Percentiles rank a stretch among this genome's conserved stretches.
Evolutionary conservation across 331 rosid genomes (phyloP).

Genomic region (Acacia concinna): DNA sequence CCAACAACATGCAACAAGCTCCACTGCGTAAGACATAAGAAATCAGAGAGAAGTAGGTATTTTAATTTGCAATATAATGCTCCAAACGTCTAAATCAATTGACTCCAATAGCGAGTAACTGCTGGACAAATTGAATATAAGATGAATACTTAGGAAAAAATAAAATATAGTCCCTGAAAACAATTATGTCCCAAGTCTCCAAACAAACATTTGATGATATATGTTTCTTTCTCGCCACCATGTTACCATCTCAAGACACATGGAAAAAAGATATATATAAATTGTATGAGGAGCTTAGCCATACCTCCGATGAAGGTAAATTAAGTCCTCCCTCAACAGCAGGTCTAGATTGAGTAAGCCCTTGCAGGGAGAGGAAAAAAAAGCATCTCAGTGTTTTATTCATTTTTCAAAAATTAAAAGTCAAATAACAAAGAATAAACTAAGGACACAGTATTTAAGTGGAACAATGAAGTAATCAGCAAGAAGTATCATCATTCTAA

Average conservation of each 20-base stretch:
- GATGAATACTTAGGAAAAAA: neutral
- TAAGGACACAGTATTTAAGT: constrained; percentile 16
- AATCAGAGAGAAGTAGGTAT: constrained; percentile 16
- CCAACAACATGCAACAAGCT: constrained; percentile 15
- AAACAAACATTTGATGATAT: neutral
- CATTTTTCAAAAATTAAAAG: constrained; percentile 22
- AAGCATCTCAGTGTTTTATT: constrained; percentile 38
- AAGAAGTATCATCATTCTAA: constrained; percentile 32
- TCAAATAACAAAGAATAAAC: neutral
- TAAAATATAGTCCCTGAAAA: neutral
- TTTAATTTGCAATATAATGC: neutral
- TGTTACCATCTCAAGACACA: neutral
- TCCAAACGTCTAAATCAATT: neutral
- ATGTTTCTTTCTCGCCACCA: constrained; percentile 3
- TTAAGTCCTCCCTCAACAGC: constrained; percentile 57
- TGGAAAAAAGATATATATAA: constrained; percentile 11
- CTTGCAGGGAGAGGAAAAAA: constrained; percentile 48
- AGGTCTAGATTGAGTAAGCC: constrained; percentile 62
- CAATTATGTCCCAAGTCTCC: neutral
- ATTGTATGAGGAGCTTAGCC: constrained; percentile 18
- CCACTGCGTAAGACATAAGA: neutral
- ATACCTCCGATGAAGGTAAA: constrained; percentile 84
- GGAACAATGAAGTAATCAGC: neutral
- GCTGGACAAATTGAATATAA: neutral
- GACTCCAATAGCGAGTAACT: neutral